Percentiles rank a stretch among this genome's conserved stretches.
phyloP scores from a whole-genome alignment of 352 stramenopile genomes.

The Phytopythium helicoides region DNA sequence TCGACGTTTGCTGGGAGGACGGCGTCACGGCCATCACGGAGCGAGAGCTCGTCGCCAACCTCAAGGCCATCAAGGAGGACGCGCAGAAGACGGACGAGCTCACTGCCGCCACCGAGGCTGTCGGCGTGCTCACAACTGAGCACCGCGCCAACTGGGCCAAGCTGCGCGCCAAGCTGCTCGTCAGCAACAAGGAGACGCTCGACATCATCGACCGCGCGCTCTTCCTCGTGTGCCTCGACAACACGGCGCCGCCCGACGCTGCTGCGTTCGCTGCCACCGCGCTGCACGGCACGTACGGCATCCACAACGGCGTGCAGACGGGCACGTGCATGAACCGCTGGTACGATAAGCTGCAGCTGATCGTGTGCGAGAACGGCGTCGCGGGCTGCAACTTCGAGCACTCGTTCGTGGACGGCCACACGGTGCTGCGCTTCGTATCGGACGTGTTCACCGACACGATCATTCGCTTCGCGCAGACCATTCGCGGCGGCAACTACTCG shows the following conservation, averaged over 20 bases:
- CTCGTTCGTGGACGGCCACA: constrained; percentile 96
- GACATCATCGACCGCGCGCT: constrained; percentile 91
- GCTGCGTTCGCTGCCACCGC: constrained; percentile 81
- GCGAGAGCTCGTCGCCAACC: constrained; percentile 88
- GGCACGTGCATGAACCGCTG: constrained; percentile 96
- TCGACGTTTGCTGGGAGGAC: constrained; percentile 90
- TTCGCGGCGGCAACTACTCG: constrained; percentile 78
- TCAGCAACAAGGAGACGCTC: constrained; percentile 77
- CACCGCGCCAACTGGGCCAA: constrained; percentile 90
- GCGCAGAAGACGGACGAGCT: constrained; percentile 62
- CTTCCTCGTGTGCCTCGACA: constrained; percentile 95
- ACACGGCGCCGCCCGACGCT: constrained; percentile 78
- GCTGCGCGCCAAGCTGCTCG: constrained; percentile 75
- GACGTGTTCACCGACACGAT: constrained; percentile 92
- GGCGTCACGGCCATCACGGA: constrained; percentile 88
- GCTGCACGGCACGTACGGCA: constrained; percentile 91
- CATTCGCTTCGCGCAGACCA: constrained; percentile 92
- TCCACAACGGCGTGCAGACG: constrained; percentile 71
- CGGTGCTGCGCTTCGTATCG: constrained; percentile 88
- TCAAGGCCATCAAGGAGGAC: constrained; percentile 89
- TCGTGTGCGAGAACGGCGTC: constrained; percentile 93
- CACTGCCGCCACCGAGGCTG: constrained; percentile 52
- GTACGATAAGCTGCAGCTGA: constrained; percentile 98
- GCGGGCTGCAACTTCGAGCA: constrained; percentile 98
- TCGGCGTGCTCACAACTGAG: constrained; percentile 93